Evolutionary conservation across 2,329 filamentous ascomycete species (phyloP).

Genomic region (Sarocladiaceae sp.): DNA sequence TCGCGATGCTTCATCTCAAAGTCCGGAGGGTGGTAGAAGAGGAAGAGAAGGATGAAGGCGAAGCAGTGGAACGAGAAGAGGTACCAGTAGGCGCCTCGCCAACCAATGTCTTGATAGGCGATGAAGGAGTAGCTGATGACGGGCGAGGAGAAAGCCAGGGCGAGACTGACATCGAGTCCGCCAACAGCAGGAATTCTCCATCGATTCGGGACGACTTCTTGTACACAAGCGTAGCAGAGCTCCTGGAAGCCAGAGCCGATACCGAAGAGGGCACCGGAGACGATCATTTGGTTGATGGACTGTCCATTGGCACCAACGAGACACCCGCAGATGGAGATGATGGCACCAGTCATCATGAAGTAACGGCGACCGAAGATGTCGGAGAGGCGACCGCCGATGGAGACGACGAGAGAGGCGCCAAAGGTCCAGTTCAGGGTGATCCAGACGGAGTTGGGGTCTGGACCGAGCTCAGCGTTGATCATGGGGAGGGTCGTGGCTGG

Average conservation of each 20-base stretch:
- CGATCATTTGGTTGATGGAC: slow-evolving; percentile 33
- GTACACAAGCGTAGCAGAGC: slow-evolving; percentile 27
- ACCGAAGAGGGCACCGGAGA: slow-evolving; percentile 31
- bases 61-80: slow-evolving; percentile 14
- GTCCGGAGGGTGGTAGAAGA: slow-evolving; percentile 29
- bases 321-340: slow-evolving; percentile 26
- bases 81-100: slow-evolving; percentile 8
- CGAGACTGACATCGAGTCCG: slow-evolving; percentile 23
- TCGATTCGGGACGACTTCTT: slow-evolving; percentile 31
- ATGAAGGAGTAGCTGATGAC: slow-evolving; percentile 8
- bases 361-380: slow-evolving; percentile 34
- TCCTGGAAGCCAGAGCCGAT: slow-evolving; percentile 33
- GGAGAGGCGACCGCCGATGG: slow-evolving; percentile 27
- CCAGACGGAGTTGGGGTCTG: slow-evolving; percentile 27
- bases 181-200: slow-evolving; percentile 31
- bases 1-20: slow-evolving; percentile 27
- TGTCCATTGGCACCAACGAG: slow-evolving; percentile 32
- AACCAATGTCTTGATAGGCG: slow-evolving; percentile 8
- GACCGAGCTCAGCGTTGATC: slow-evolving; percentile 28
- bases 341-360: slow-evolving; percentile 29
- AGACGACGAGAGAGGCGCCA: slow-evolving; percentile 26
- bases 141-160: slow-evolving; percentile 6
- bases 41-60: slow-evolving; percentile 16
- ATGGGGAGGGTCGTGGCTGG: slow-evolving; percentile 25
- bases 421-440: slow-evolving; percentile 27